phyloP scores from a whole-genome alignment of 257 asterid genomes.

The Buddleja alternifolia region DNA sequence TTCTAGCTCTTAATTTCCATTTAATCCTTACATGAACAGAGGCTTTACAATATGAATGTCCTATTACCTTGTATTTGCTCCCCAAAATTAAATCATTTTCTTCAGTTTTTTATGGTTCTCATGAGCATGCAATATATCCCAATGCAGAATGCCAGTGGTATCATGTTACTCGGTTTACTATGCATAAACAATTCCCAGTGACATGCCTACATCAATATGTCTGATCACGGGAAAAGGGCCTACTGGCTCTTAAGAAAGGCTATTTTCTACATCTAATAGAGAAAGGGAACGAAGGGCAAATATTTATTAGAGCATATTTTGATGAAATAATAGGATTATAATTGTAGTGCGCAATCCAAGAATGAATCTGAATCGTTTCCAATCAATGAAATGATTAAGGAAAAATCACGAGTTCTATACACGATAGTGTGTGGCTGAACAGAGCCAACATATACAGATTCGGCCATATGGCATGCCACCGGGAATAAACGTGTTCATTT shows the following conservation, averaged over 20 bases:
- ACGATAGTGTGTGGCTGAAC: not conserved
- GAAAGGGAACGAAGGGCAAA: not conserved
- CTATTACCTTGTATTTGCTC: not conserved
- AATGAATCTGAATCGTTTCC: too few species aligned
- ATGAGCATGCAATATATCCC: not conserved
- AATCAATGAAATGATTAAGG: not conserved
- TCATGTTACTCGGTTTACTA: not conserved
- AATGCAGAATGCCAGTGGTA: not conserved
- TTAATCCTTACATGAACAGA: not conserved
- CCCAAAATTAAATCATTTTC: not conserved
- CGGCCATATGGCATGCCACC: not conserved
- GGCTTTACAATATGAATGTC: not conserved
- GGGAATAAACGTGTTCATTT: not conserved
- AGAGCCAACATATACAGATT: not conserved
- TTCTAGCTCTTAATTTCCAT: not conserved
- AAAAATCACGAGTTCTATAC: not conserved
- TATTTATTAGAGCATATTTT: not conserved
- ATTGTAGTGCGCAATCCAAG: too few species aligned
- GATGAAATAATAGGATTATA: too few species aligned
- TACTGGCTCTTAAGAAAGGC: not conserved
- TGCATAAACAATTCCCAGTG: not conserved
- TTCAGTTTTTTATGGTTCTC: not conserved
- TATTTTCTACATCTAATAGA: not conserved
- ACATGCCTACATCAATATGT: not conserved
- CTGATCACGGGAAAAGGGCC: not conserved